A percentile compares a stretch with the other conserved stretches of the same genome.
These are phyloP conservation scores for Quercus lobata DNA, from an alignment of 331 rosid species.

Conservation along the genomic window DNA sequence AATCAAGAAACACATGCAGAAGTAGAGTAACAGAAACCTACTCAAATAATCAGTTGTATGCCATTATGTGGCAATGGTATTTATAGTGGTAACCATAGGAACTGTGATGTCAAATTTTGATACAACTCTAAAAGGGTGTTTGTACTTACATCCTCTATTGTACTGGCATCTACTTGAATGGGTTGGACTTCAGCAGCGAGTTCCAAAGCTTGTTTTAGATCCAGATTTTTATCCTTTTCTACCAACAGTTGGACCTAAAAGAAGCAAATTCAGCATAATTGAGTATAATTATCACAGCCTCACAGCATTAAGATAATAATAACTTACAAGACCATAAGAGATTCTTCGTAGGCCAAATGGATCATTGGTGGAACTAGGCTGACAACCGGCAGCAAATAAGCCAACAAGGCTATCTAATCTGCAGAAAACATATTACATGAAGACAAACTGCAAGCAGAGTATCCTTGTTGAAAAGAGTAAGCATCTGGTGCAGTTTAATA, in stretches of 20 bases:
- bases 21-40: neutral
- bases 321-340: conserved; percentile 94
- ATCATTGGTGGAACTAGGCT: conserved; percentile 89
- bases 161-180: conserved; percentile 50
- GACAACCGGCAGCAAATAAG: conserved; percentile 90
- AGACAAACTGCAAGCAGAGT: conserved; percentile 11
- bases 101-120: neutral
- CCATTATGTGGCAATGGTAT: neutral
- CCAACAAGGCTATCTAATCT: conserved; percentile 94
- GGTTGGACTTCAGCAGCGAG: conserved; percentile 80
- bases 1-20: neutral
- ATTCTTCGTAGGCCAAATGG: conserved; percentile 91
- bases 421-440: conserved; percentile 35
- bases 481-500: neutral
- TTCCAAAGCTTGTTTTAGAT: conserved; percentile 65
- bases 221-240: conserved; percentile 72
- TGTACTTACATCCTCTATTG: conserved; percentile 55
- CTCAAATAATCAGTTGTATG: neutral
- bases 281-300: conserved; percentile 13
- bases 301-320: conserved; percentile 12
- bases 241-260: conserved; percentile 87
- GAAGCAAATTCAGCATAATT: conserved; percentile 11
- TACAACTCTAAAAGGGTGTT: neutral
- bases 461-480: neutral
- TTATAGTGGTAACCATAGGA: neutral